These are phyloP conservation scores for Alternaria sp. DNA, from an alignment of 2,329 filamentous ascomycete species.

Conservation along the genomic window DNA sequence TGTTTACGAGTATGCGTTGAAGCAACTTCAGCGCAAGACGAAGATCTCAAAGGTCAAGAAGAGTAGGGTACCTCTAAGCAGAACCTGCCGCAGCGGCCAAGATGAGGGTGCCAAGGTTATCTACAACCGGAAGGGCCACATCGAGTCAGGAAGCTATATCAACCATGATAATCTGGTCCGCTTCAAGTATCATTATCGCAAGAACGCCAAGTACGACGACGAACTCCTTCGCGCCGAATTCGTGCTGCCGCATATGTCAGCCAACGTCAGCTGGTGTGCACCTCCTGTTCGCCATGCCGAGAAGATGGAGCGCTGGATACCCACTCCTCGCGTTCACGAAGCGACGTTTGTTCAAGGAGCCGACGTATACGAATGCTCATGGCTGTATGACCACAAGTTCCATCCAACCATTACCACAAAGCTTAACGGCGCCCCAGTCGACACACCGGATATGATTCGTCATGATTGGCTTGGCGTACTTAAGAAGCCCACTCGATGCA, in stretches of 20 bases:
- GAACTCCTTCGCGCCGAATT: conserved; percentile 64
- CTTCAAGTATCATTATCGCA: conserved; percentile 63
- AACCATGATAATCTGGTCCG: conserved; percentile 59
- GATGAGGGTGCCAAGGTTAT: conserved; percentile 56
- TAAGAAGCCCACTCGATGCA: conserved; percentile 48
- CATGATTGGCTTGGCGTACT: conserved; percentile 52
- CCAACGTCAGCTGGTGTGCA: conserved; percentile 62
- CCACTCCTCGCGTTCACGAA: conserved; percentile 61
- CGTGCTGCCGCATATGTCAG: conserved; percentile 60
- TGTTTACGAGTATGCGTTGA: conserved; percentile 55
- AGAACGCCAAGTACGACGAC: conserved; percentile 60
- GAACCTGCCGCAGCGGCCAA: conserved; percentile 56
- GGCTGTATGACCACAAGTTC: conserved; percentile 51
- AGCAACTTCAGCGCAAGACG: conserved; percentile 36
- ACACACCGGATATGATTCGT: conserved; percentile 63
- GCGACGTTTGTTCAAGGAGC: conserved; percentile 61
- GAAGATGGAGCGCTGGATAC: conserved; percentile 62
- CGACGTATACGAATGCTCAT: conserved; percentile 59
- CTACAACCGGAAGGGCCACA: conserved; percentile 61
- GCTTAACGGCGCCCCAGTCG: conserved; percentile 58
- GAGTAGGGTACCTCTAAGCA: conserved; percentile 47
- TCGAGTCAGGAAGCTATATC: conserved; percentile 61
- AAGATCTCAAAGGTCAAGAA: conserved; percentile 49
- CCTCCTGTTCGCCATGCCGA: conserved; percentile 58
- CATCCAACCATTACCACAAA: conserved; percentile 49